A percentile compares a stretch with the other conserved stretches of the same genome.
Evolutionary conservation across 306 rosid species (phyloP).

Genomic region (Trifolium dubium): DNA sequence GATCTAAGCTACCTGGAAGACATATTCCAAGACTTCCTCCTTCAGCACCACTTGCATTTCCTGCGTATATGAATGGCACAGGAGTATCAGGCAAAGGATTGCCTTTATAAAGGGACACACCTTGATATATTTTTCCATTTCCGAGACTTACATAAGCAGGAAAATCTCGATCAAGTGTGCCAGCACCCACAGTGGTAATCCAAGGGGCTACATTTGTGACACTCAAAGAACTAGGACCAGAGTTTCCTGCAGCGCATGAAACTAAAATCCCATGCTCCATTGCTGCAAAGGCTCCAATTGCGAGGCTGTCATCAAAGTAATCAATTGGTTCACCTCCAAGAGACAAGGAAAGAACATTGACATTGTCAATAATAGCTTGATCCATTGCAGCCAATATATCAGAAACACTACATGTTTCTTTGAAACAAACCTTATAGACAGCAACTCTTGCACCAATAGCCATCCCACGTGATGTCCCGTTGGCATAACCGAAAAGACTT

Average conservation of each 20-base stretch:
- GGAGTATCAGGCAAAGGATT: slow-evolving; percentile 32
- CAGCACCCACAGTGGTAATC: slow-evolving; percentile 90
- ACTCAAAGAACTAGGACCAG: slow-evolving; percentile 55
- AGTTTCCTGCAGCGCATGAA: slow-evolving; percentile 77
- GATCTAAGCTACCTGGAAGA: slow-evolving; percentile 51
- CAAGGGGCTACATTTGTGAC: slow-evolving; percentile 81
- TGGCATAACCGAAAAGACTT: slow-evolving; percentile 61
- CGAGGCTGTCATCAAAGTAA: slow-evolving; percentile 58
- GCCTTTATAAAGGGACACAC: slow-evolving; percentile 63
- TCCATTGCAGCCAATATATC: slow-evolving; percentile 77
- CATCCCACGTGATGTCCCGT: slow-evolving; percentile 88
- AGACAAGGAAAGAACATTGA: slow-evolving; percentile 70
- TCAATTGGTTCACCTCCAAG: slow-evolving; percentile 64
- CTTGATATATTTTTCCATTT: slow-evolving; percentile 66
- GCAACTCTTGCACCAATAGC: slow-evolving; percentile 72
- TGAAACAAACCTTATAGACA: slow-evolving; percentile 75
- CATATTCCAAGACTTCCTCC: slow-evolving; percentile 48
- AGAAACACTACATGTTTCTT: slow-evolving; percentile 55
- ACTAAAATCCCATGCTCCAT: slow-evolving; percentile 78
- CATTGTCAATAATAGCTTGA: slow-evolving; percentile 72
- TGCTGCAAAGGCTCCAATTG: slow-evolving; percentile 77
- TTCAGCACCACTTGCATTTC: slow-evolving; percentile 46
- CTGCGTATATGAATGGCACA: slow-evolving; percentile 60
- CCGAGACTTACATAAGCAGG: slow-evolving; percentile 68
- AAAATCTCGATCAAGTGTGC: slow-evolving; percentile 88